Conservation (phyloP, 2,329 filamentous ascomycete species). For the Apiospora aurea region DNA sequence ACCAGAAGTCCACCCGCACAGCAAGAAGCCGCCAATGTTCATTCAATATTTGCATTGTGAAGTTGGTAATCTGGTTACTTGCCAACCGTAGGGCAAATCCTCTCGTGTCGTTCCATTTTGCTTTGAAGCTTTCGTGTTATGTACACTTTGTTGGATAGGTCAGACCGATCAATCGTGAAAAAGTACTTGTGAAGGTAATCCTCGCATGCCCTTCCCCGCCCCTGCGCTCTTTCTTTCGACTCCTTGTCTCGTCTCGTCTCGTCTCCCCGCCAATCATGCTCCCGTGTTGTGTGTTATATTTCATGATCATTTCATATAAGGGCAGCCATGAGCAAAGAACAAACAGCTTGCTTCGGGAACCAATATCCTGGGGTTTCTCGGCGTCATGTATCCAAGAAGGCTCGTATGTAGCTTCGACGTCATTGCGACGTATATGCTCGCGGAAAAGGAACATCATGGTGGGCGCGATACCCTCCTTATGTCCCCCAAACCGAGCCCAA, state of each 20-base stretch:
- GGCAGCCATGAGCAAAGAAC: not conserved
- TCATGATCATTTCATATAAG: slow-evolving; percentile 13
- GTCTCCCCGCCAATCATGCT: not conserved
- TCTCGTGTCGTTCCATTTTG: slow-evolving; percentile 1
- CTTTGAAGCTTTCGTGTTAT: slow-evolving; percentile 13
- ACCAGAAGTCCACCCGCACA: not conserved
- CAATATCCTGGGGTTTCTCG: not conserved
- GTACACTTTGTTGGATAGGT: not conserved
- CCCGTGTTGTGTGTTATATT: not conserved
- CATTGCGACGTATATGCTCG: not conserved
- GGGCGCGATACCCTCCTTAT: not conserved
- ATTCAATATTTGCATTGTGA: not conserved
- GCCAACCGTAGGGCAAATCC: slow-evolving; percentile 6
- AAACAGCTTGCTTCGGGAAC: not conserved
- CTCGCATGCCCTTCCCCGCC: not conserved
- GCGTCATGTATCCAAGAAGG: slow-evolving; percentile 5
- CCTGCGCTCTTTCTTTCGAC: not conserved
- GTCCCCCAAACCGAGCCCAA: not conserved
- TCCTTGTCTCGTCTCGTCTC: not conserved
- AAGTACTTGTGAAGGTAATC: slow-evolving; percentile 13
- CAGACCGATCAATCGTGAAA: slow-evolving; percentile 17
- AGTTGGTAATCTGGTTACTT: not conserved
- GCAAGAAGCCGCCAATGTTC: not conserved
- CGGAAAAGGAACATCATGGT: not conserved
- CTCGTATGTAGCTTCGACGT: not conserved